Evolutionary conservation across 2,329 filamentous ascomycete genomes (phyloP).

Genomic region (Madurella mycetomatis): DNA sequence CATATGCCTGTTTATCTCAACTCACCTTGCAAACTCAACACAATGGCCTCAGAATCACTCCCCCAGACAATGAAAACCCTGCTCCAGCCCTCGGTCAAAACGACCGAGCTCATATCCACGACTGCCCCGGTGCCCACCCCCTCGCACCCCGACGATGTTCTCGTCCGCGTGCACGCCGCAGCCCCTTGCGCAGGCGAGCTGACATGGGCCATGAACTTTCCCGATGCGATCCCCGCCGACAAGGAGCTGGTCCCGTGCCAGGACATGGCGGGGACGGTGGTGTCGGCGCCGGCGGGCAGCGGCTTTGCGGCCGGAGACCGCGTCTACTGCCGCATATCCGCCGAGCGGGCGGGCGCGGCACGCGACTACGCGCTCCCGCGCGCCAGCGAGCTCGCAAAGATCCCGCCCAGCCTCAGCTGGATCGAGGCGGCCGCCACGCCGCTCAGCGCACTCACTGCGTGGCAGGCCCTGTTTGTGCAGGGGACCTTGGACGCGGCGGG

Average conservation of each 20-base stretch:
- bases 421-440: conserved; percentile 36
- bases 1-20: neutral
- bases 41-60: conserved; percentile 16
- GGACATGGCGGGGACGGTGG: conserved; percentile 37
- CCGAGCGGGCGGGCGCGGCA: conserved; percentile 27
- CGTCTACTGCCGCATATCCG: conserved; percentile 31
- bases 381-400: conserved; percentile 31
- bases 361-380: conserved; percentile 31
- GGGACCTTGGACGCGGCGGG: conserved; percentile 29
- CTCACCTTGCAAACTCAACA: neutral
- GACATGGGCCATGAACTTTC: conserved; percentile 27
- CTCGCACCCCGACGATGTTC: conserved; percentile 26
- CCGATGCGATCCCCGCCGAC: conserved; percentile 22
- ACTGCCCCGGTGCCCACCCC: conserved; percentile 24
- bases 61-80: conserved; percentile 24
- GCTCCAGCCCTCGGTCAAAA: conserved; percentile 30
- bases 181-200: conserved; percentile 32
- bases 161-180: conserved; percentile 31
- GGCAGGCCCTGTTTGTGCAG: conserved; percentile 38
- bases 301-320: conserved; percentile 33
- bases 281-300: conserved; percentile 26
- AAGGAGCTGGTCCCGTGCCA: conserved; percentile 30
- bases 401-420: conserved; percentile 32
- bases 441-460: conserved; percentile 39
- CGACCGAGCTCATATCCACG: conserved; percentile 26